Conservation (phyloP, 139 green algal genomes). For the Chlorella sp. region DNA sequence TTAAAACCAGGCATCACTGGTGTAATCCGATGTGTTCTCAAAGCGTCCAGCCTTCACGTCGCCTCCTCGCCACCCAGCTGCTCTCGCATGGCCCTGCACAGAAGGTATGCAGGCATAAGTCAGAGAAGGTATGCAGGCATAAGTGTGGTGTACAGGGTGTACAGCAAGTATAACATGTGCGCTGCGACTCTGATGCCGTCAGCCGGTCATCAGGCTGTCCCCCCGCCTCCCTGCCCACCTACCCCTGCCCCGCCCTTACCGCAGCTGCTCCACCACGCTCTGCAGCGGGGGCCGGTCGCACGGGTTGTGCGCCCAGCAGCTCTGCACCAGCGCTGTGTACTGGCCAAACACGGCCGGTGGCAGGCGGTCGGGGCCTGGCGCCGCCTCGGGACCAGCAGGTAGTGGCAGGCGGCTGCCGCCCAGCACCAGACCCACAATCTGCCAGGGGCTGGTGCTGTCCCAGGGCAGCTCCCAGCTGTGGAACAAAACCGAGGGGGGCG, state of each 20-base stretch:
- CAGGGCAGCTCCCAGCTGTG: constrained; percentile 4
- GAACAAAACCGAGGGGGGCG: background rate
- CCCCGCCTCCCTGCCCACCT: too few relatives aligned
- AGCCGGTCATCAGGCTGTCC: too few relatives aligned
- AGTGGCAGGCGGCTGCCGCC: background rate
- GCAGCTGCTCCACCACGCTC: background rate
- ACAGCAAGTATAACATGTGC: too few relatives aligned
- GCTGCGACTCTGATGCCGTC: too few relatives aligned
- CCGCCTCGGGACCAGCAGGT: background rate
- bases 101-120: too few relatives aligned
- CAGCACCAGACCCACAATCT: background rate
- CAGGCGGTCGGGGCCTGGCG: background rate
- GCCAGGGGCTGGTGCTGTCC: background rate
- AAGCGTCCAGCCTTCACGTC: too few relatives aligned
- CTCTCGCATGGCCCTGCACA: too few relatives aligned
- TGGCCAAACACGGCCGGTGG: background rate
- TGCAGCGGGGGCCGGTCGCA: background rate
- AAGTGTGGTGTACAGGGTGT: too few relatives aligned
- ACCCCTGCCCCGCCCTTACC: background rate
- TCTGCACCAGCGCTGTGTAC: background rate
- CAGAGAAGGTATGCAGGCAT: too few relatives aligned
- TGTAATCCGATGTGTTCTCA: too few relatives aligned
- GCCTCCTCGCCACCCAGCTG: too few relatives aligned
- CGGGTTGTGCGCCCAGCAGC: constrained; percentile 2
- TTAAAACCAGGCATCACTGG: too few relatives aligned